phyloP scores from a whole-genome alignment of 352 stramenopile genomes.

The Phytophthora quininea region DNA sequence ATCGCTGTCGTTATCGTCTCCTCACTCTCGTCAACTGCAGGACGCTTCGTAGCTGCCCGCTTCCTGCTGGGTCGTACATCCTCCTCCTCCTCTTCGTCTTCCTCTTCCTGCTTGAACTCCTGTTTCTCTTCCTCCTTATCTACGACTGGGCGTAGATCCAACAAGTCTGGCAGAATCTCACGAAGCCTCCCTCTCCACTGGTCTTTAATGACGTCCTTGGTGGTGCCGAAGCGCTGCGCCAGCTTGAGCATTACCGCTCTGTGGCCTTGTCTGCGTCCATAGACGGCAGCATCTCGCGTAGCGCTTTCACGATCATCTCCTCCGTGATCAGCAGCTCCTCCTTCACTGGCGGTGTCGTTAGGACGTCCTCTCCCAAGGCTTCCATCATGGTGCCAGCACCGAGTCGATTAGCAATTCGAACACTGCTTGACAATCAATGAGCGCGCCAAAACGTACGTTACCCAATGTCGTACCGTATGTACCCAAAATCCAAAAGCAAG shows the following conservation, averaged over 20 bases:
- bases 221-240: slow-evolving; percentile 52
- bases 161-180: slow-evolving; percentile 50
- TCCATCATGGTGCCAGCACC: slow-evolving; percentile 29
- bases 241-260: slow-evolving; percentile 56
- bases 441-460: slow-evolving; percentile 19
- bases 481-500: not conserved
- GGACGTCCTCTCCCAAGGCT: slow-evolving; percentile 23
- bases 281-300: slow-evolving; percentile 59
- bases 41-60: slow-evolving; percentile 27
- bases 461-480: not conserved
- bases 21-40: slow-evolving; percentile 42
- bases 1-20: slow-evolving; percentile 35
- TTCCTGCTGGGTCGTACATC: slow-evolving; percentile 33
- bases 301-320: slow-evolving; percentile 35
- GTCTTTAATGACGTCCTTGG: slow-evolving; percentile 46
- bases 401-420: not conserved
- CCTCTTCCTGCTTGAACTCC: slow-evolving; percentile 28
- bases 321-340: slow-evolving; percentile 30
- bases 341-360: not conserved
- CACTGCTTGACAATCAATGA: slow-evolving; percentile 17
- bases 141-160: slow-evolving; percentile 35
- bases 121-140: slow-evolving; percentile 15
- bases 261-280: slow-evolving; percentile 63
- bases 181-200: slow-evolving; percentile 58
- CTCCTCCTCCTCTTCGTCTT: slow-evolving; percentile 37